Conservation (phyloP, 192 early-diverging fungal genomes). For the Thamnidium elegans region DNA sequence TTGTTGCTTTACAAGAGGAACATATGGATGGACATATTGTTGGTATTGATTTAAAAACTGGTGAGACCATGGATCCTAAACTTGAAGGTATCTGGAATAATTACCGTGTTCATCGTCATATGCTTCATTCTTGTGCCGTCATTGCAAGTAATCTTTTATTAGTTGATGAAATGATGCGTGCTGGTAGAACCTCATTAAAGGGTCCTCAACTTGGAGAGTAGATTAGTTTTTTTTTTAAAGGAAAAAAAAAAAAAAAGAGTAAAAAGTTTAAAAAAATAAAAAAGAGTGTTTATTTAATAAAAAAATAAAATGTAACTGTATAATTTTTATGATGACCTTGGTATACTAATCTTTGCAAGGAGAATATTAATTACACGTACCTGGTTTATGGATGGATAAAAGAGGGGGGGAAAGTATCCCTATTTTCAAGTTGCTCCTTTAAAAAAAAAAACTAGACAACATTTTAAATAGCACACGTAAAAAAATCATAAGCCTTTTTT, state of each 20-base stretch:
- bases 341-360: too few species aligned
- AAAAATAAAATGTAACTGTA: too few species aligned
- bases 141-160: constrained; percentile 97
- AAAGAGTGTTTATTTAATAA: neutral
- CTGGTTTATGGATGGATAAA: too few species aligned
- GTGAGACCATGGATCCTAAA: constrained; percentile 89
- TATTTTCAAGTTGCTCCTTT: too few species aligned
- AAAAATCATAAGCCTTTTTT: too few species aligned
- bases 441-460: too few species aligned
- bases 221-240: too few species aligned
- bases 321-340: too few species aligned
- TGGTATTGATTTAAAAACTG: constrained; percentile 91
- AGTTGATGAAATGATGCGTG: constrained; percentile 98
- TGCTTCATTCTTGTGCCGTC: constrained; percentile 96
- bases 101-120: constrained; percentile 93
- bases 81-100: constrained; percentile 98
- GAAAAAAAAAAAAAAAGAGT: neutral
- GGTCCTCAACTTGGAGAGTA: constrained; percentile 35
- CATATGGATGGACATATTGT: constrained; percentile 86
- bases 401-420: too few species aligned
- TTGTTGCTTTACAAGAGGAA: constrained; percentile 93
- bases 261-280: neutral
- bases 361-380: too few species aligned
- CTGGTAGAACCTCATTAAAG: constrained; percentile 42
- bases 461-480: too few species aligned